Evolutionary conservation across 345 rosid species (phyloP), one percentile per base, ranked within the genome.

Genomic region (Physaria fendleri): DNA sequence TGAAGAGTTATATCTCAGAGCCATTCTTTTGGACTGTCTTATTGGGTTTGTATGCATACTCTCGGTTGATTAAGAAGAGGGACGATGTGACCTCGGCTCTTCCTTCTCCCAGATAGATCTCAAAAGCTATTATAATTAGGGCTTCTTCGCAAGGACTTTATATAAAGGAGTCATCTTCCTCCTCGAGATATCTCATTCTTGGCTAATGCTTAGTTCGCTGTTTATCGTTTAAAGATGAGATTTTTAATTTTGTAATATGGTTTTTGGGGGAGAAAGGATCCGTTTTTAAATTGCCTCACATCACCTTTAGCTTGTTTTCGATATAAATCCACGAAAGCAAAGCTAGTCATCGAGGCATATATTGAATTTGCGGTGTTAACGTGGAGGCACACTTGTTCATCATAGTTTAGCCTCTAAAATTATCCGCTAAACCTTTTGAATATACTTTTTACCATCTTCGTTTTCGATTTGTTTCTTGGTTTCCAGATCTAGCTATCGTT

Each of bases 21-120:
- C 91, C 81, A 0, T 57, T 86, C 70, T 81, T 86, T 72, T 92
- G 96, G 98, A 88, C 90, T 4, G 74, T 79, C 27, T 66, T 91
- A 13, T 28, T 88, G 32, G 85, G 82, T 23, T 15, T 84, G 42
- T 91, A 82, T 66, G 72, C 78, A 42, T 91, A 77, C 70, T 85
- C 84, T 0, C 75, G 80, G 35, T 44, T 82, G 25, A 41, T 91
- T 7, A 85, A 75, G 71, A 91, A 75, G 78, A 77, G 84, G 42
- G 90, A 91, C n/a, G 72, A 85, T 61, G 93, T 92, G 50, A 77
- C 90, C 9, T 82, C 95, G 8, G 85, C 82, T 17, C 66, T 92
- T 56, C 96, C 95, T 46, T 83, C 64, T 28, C 90, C 37, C 25
- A 64, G 33, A 15, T 54, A 20, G 32, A 6, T 15, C 17, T 35